Percentiles rank a stretch among this genome's conserved stretches.
Evolutionary conservation across 2,329 filamentous ascomycete species (phyloP).

Genomic region (Hymenoscyphus infarciens): DNA sequence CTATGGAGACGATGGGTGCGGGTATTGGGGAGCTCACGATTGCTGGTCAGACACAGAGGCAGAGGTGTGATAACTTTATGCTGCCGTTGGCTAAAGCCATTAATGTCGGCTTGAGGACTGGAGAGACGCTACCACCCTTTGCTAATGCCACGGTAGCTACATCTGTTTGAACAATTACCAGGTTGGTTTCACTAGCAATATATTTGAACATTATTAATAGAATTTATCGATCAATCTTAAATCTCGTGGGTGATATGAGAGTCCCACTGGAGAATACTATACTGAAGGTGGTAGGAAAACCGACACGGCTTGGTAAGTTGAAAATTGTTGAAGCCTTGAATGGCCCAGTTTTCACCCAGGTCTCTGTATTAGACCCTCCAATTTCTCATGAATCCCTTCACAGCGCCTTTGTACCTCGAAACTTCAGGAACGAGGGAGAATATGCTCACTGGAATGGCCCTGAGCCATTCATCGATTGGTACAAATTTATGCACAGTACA

Average conservation of each 20-base stretch:
- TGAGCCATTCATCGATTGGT: no score
- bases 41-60: slow-evolving; percentile 4
- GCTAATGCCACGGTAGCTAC: slow-evolving; percentile 16
- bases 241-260: no score
- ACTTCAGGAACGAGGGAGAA: not conserved
- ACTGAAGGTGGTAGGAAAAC: no score
- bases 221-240: not conserved
- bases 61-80: slow-evolving; percentile 14
- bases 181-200: no score
- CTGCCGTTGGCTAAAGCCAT: slow-evolving; percentile 7
- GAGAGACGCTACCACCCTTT: slow-evolving; percentile 9
- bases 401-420: not conserved
- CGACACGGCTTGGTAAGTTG: no score
- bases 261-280: no score
- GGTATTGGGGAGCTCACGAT: not conserved
- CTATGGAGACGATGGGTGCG: slow-evolving; percentile 15
- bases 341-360: no score
- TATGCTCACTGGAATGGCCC: no score
- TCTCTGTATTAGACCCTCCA: no score
- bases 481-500: no score
- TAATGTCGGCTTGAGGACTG: not conserved
- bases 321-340: no score
- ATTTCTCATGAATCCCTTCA: not conserved
- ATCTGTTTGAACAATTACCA: slow-evolving; percentile 2
- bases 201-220: not conserved